Evolutionary conservation across 495 filamentous ascomycete genomes (phyloP), one percentile per base, ranked within the genome.

Genomic region (Tetracladium setigerum): DNA sequence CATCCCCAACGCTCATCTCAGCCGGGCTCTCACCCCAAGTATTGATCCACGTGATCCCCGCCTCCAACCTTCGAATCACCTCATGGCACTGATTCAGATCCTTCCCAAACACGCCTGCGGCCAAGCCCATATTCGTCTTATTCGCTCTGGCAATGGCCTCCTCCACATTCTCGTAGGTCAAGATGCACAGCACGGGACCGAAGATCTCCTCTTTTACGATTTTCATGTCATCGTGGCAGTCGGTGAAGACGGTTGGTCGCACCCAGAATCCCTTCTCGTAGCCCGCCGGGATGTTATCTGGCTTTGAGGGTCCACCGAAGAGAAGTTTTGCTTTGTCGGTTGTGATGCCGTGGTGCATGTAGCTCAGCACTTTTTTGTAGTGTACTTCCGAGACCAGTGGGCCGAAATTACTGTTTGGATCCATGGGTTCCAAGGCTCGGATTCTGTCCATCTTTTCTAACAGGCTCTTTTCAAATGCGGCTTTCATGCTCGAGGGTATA

Each of bases 161-260:
- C 15, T 80, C 77, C n/a, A 83, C 63, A 13, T 68, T 72, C 7
- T 78, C 67, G 57, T 87, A 91, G 37, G 78, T 65, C 17, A 87
- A 63, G 39, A 90, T 79, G 16, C 76, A 74, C 71, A 91, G 80
- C 31, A 90, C 87, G 2, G 86, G 86, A 1, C 87, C 86, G 56
- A 91, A 90, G 37, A 90, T 85, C 61, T 90, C 86, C 60, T 89
- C 83, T 38, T 73, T 74, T 44, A 79, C 78, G 56, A 90, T 85
- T 41, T 68, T 69, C 80, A 86, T 87, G 58, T 66, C 57, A 54
- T 87, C 81, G 32, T 70, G 82, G 60, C 85, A 84, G 50, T 83
- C 69, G 17, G 81, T 83, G 67, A 89, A 89, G 54, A 89, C 68
- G 4, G 84, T 87, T 3, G 86, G 86, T 47, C 73, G 68, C 50